phyloP scores from a whole-genome alignment of 192 early-diverging fungal genomes.

The Umbelopsis sp. region DNA sequence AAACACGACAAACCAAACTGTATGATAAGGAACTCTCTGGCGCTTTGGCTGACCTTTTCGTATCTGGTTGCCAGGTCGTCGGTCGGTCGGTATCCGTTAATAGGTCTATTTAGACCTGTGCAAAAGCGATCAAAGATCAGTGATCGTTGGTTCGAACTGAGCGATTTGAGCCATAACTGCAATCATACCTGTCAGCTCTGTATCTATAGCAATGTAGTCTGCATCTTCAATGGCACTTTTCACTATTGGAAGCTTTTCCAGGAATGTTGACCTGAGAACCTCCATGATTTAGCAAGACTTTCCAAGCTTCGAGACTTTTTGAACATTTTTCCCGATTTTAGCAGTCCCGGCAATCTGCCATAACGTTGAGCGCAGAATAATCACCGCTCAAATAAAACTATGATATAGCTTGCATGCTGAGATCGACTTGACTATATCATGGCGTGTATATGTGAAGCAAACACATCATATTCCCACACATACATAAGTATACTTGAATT shows the following conservation, averaged over 20 bases:
- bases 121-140: neutral
- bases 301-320: neutral
- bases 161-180: neutral
- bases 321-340: neutral
- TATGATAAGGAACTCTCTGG: conserved; percentile 52
- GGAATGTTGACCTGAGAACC: conserved; percentile 64
- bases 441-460: too few relatives aligned
- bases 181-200: conserved; percentile 75
- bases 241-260: conserved; percentile 59
- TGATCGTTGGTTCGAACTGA: neutral
- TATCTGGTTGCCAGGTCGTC: conserved; percentile 43
- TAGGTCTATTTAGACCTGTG: conserved; percentile 37
- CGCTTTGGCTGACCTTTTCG: conserved; percentile 36
- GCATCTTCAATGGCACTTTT: conserved; percentile 62
- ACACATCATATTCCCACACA: too few relatives aligned
- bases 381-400: too few relatives aligned
- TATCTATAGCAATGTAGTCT: conserved; percentile 81
- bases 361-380: too few relatives aligned
- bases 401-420: too few relatives aligned
- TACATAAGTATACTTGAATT: too few relatives aligned
- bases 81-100: conserved; percentile 24
- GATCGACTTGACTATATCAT: too few relatives aligned
- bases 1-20: conserved; percentile 90
- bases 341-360: neutral
- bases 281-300: conserved; percentile 59